Evolutionary conservation across 2,329 filamentous ascomycete genomes (phyloP).

Genomic region (Fusarium hostae): DNA sequence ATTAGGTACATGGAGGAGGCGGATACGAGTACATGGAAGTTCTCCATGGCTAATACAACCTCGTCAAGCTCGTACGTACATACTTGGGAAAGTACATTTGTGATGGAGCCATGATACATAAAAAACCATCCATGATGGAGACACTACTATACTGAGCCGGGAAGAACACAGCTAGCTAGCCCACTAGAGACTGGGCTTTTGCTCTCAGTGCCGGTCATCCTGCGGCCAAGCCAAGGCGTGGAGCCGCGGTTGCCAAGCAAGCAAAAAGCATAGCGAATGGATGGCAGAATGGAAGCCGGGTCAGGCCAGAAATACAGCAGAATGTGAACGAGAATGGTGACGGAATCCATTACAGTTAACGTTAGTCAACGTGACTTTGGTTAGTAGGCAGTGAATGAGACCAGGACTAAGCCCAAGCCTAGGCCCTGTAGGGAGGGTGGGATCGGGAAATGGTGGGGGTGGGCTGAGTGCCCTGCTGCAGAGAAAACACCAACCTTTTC

Average conservation of each 20-base stretch:
- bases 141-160: slow-evolving; percentile 33
- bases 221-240: slow-evolving; percentile 19
- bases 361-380: slow-evolving; percentile 1
- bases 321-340: slow-evolving; percentile 25
- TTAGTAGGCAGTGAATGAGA: slow-evolving; percentile 1
- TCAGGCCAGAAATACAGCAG: slow-evolving; percentile 11
- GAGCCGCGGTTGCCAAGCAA: slow-evolving; percentile 19
- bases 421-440: slow-evolving; percentile 28
- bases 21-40: slow-evolving; percentile 31
- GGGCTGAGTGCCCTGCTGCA: slow-evolving; percentile 1
- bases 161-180: slow-evolving; percentile 33
- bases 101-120: slow-evolving; percentile 36
- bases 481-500: slow-evolving; percentile 23
- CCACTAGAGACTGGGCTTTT: slow-evolving; percentile 24
- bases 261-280: background rate
- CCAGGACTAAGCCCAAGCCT: slow-evolving; percentile 1
- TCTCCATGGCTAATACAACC: slow-evolving; percentile 40
- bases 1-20: slow-evolving; percentile 30
- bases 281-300: slow-evolving; percentile 19
- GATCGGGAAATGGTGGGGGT: slow-evolving; percentile 37
- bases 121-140: slow-evolving; percentile 28
- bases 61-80: slow-evolving; percentile 17
- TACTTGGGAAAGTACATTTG: slow-evolving; percentile 20
- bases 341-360: slow-evolving; percentile 28
- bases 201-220: slow-evolving; percentile 27